phyloP scores from a whole-genome alignment of 108 stramenopile species.

The Hondaea fermentalgiana region DNA sequence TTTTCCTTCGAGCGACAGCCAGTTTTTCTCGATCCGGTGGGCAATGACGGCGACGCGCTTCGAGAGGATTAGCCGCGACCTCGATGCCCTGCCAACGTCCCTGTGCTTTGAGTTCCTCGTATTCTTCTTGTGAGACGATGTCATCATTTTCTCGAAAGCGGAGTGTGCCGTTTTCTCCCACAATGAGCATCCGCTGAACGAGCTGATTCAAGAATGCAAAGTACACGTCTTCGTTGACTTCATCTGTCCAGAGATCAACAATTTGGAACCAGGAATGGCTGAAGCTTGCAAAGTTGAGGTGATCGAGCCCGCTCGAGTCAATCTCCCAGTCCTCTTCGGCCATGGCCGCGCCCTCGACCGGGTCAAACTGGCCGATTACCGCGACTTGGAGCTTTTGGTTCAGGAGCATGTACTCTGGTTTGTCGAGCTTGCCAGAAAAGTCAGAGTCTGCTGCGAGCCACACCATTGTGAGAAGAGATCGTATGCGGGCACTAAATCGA shows the following conservation, averaged over 20 bases:
- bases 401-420: neutral
- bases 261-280: constrained; percentile 7
- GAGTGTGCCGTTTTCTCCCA: neutral
- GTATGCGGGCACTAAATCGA: neutral
- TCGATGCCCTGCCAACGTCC: neutral
- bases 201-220: neutral
- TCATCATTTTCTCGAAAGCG: neutral
- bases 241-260: neutral
- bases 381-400: constrained; percentile 16
- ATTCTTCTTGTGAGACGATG: neutral
- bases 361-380: neutral
- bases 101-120: neutral
- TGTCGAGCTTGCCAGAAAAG: neutral
- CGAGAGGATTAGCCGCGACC: neutral
- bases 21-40: neutral
- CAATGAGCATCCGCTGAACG: neutral
- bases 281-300: neutral
- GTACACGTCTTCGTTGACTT: neutral
- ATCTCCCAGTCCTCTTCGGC: constrained; percentile 4
- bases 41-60: neutral
- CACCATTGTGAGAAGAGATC: neutral
- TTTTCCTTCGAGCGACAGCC: neutral
- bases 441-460: constrained; percentile 1
- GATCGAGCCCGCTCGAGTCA: neutral
- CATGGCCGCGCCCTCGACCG: neutral